phyloP scores from a whole-genome alignment of 805 yeast genomes.

The Sugiyamaella lignohabitans region DNA sequence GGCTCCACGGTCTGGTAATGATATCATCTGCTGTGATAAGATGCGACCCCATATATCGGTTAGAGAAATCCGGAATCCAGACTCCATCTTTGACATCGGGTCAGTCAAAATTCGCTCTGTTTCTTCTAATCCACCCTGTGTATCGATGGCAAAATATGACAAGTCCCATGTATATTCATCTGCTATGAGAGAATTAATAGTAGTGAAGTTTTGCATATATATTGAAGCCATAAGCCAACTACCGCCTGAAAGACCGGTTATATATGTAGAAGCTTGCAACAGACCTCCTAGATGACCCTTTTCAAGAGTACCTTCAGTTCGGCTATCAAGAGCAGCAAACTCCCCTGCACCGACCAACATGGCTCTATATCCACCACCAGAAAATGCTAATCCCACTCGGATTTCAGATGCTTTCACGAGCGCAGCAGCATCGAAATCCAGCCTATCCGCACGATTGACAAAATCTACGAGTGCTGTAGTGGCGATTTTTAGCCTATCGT shows the following conservation, averaged over 20 bases:
- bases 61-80: slow-evolving; percentile 61
- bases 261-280: slow-evolving; percentile 58
- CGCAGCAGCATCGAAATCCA: slow-evolving; percentile 40
- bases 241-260: slow-evolving; percentile 78
- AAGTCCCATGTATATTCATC: slow-evolving; percentile 57
- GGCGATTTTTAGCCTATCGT: slow-evolving; percentile 14
- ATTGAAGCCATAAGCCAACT: slow-evolving; percentile 70
- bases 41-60: slow-evolving; percentile 81
- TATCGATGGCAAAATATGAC: slow-evolving; percentile 45
- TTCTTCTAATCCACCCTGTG: slow-evolving; percentile 56
- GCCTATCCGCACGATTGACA: slow-evolving; percentile 38
- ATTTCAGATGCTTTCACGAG: slow-evolving; percentile 20
- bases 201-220: slow-evolving; percentile 61
- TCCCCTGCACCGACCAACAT: slow-evolving; percentile 80
- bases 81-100: slow-evolving; percentile 37
- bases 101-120: slow-evolving; percentile 28
- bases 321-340: slow-evolving; percentile 67
- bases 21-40: slow-evolving; percentile 58
- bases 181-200: slow-evolving; percentile 52
- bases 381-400: slow-evolving; percentile 44
- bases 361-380: slow-evolving; percentile 92
- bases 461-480: slow-evolving; percentile 31
- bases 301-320: slow-evolving; percentile 45
- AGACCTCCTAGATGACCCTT: slow-evolving; percentile 62
- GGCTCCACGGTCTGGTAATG: slow-evolving; percentile 45